Evolutionary conservation across 2,329 filamentous ascomycete genomes (phyloP).

Genomic region (Blastomyces gilchristii): DNA sequence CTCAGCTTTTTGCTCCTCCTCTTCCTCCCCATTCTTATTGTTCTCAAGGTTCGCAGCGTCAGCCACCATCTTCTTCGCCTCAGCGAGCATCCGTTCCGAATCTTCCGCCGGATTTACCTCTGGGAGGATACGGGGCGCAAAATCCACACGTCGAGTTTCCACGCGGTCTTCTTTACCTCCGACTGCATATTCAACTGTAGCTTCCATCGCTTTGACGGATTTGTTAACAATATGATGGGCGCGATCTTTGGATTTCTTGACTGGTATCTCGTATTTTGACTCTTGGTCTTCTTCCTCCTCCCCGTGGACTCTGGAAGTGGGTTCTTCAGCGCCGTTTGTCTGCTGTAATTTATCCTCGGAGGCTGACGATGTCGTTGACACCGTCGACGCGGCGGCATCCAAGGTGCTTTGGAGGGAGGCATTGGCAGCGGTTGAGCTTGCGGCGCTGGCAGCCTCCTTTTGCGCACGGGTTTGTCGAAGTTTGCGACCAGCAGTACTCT

Average conservation of each 20-base stretch:
- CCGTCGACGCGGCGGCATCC: conserved; percentile 30
- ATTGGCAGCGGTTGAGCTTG: conserved; percentile 40
- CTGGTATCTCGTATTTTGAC: not conserved
- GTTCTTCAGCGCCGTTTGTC: conserved; percentile 15
- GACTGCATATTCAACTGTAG: conserved; percentile 42
- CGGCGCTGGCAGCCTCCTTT: conserved; percentile 39
- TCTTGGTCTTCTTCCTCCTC: conserved; percentile 27
- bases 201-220: conserved; percentile 51
- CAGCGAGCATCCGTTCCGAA: conserved; percentile 70
- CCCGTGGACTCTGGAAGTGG: conserved; percentile 9
- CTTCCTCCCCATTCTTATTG: conserved; percentile 28
- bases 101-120: conserved; percentile 67
- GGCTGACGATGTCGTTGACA: not conserved
- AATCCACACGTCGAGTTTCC: conserved; percentile 55
- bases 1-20: not conserved
- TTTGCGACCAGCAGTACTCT: conserved; percentile 44
- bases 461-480: conserved; percentile 40
- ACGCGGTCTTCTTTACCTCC: conserved; percentile 48
- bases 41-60: conserved; percentile 47
- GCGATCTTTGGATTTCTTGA: conserved; percentile 25
- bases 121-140: conserved; percentile 56
- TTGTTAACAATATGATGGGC: conserved; percentile 31
- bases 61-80: conserved; percentile 81
- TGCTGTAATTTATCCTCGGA: conserved; percentile 3
- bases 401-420: conserved; percentile 40